phyloP scores from a whole-genome alignment of 2,329 filamentous ascomycete genomes.

The Chaetothyriales sp. region DNA sequence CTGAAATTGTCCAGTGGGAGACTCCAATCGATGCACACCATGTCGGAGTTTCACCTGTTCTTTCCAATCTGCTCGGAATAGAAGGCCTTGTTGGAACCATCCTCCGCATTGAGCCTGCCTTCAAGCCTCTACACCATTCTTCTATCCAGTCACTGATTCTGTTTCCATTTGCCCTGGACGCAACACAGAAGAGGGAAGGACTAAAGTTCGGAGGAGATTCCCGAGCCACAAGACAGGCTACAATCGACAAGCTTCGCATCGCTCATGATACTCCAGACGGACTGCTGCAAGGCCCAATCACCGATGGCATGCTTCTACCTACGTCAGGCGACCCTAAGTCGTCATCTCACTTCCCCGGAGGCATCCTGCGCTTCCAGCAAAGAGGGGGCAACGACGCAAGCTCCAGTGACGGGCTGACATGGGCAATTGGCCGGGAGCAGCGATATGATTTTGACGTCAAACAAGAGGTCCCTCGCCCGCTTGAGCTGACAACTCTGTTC shows the following conservation, averaged over 20 bases:
- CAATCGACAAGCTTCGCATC: constrained; percentile 54
- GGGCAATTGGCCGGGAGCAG: constrained; percentile 66
- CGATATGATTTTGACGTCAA: constrained; percentile 65
- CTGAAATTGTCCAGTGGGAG: constrained; percentile 63
- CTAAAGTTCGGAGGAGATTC: constrained; percentile 82
- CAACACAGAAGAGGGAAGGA: constrained; percentile 46
- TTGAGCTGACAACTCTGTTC: constrained; percentile 30
- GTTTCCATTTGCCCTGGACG: constrained; percentile 57
- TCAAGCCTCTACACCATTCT: constrained; percentile 53
- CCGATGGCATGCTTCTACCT: constrained; percentile 70
- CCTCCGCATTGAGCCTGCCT: constrained; percentile 72
- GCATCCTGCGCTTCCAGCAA: constrained; percentile 56
- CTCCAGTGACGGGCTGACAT: constrained; percentile 30
- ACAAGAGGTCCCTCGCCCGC: constrained; percentile 53
- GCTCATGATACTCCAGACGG: constrained; percentile 44
- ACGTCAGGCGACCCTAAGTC: constrained; percentile 42
- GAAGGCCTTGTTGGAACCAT: constrained; percentile 69
- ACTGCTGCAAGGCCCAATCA: constrained; percentile 70
- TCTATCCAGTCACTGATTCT: constrained; percentile 59
- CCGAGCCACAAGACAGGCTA: constrained; percentile 64
- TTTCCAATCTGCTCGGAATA: constrained; percentile 62
- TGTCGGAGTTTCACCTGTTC: constrained; percentile 59
- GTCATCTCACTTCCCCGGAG: constrained; percentile 62
- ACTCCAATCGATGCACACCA: constrained; percentile 74
- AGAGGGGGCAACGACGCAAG: constrained; percentile 23